phyloP scores from a whole-genome alignment of 1,284 basidiomycete genomes.

The Pseudozyma sp. region DNA sequence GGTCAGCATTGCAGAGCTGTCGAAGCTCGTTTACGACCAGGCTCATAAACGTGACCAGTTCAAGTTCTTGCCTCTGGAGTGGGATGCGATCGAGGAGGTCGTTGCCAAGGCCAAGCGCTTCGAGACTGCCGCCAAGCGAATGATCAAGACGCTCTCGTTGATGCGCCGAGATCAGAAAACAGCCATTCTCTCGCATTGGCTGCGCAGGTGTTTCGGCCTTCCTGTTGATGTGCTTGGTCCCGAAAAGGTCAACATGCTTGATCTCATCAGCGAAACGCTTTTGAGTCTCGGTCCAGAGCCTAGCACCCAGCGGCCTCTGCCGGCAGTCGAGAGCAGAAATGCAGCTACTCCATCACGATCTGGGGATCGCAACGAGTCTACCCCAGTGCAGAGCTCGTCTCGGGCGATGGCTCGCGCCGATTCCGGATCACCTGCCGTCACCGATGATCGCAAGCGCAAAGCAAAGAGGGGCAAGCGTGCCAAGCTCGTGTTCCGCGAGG shows the following conservation, averaged over 20 bases:
- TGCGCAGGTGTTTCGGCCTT: constrained; percentile 51
- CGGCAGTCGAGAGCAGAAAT: constrained; percentile 17
- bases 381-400: constrained; percentile 14
- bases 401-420: constrained; percentile 15
- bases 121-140: constrained; percentile 48
- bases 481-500: constrained; percentile 66
- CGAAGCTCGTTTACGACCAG: constrained; percentile 48
- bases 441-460: constrained; percentile 50
- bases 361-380: constrained; percentile 15
- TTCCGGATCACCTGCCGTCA: constrained; percentile 32
- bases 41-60: constrained; percentile 47
- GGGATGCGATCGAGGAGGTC: constrained; percentile 50
- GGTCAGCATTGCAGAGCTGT: constrained; percentile 26
- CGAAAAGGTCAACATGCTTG: constrained; percentile 49
- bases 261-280: constrained; percentile 36
- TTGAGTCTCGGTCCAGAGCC: constrained; percentile 16
- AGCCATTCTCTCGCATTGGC: constrained; percentile 41
- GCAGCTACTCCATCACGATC: constrained; percentile 19
- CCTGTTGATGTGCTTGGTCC: constrained; percentile 55
- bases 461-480: constrained; percentile 64
- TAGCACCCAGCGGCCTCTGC: constrained; percentile 7
- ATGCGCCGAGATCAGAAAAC: constrained; percentile 47
- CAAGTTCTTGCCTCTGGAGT: constrained; percentile 48
- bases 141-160: constrained; percentile 55
- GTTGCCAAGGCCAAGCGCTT: constrained; percentile 48